Base-by-base conservation (phyloP, 352 stramenopile genomes). In the Phytophthora palmivora region DNA sequence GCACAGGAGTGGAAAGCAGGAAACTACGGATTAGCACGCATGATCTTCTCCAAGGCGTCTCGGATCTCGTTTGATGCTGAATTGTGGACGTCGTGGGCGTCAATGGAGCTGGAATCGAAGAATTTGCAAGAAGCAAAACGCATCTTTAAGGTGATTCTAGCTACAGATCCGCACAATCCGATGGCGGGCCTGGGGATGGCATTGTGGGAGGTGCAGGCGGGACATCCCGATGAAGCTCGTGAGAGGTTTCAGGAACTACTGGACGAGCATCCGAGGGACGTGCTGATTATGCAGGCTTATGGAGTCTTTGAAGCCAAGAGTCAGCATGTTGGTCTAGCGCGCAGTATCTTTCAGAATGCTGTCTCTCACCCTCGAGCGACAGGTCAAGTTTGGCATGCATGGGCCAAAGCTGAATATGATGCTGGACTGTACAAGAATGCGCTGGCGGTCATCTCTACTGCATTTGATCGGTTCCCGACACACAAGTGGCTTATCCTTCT, bases 401-500 rank as follows among this genome's bases (percentile, higher is more conserved):
- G 85, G 85, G 87, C 82, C 21, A 91, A 96, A 62, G 81, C 85
- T 41, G 87, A 96, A 64, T 96, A 77, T 42, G 82, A 93, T 38
- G 73, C 74, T 45, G 87, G 87, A 18, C 61, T 90, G 24, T 94
- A 86, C 70, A 83, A 87, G 49, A 90, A 93, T 58, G 63, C 78
- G 14, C 51, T 94, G n/a, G 79, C 73, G 14, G 84, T 96, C 30
- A 68, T 94, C 15, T 63, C 79, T 28, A 78, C 74, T 28, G 84
- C 76, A 5, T 85, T 91, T 71, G 60, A 73, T 32, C 66, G 64
- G 16, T 93, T 91, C 47, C 85, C 87, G 37, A 91, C 83, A 15
- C 78, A 94, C 71, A 93, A 94, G 60, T 92, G 82, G 82, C 80
- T 94, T 34, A 76, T 93, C 21, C 70, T 94, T 54, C 71, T 94